phyloP scores from a whole-genome alignment of 192 early-diverging fungal genomes.

The Umbelopsis isabellina region DNA sequence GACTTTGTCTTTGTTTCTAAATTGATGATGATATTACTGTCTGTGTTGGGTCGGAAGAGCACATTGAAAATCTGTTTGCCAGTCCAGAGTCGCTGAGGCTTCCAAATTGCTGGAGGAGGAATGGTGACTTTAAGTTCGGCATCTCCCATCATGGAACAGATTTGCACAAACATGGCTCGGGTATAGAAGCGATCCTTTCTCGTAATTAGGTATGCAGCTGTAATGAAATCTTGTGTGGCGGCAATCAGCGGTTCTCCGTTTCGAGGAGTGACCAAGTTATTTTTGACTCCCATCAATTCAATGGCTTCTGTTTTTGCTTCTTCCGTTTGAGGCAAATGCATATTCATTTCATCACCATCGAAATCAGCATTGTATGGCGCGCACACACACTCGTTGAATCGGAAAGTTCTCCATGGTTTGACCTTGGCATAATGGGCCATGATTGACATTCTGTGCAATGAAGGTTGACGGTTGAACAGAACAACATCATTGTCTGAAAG shows the following conservation, averaged over 20 bases:
- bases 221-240: slow-evolving; percentile 99
- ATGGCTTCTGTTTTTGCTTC: slow-evolving; percentile 97
- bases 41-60: slow-evolving; percentile 83
- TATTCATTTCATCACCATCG: slow-evolving; percentile 99
- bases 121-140: slow-evolving; percentile 83
- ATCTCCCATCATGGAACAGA: slow-evolving; percentile 92
- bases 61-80: slow-evolving; percentile 96
- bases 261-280: slow-evolving; percentile 97
- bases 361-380: slow-evolving; percentile 99
- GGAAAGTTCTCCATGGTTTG: slow-evolving; percentile 96
- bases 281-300: slow-evolving; percentile 94
- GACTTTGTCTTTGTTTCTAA: slow-evolving; percentile 88
- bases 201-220: slow-evolving; percentile 91
- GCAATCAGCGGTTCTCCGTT: slow-evolving; percentile 99
- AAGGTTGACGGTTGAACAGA: slow-evolving; percentile 98
- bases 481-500: slow-evolving; percentile 92
- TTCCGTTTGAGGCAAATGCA: slow-evolving; percentile 99
- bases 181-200: slow-evolving; percentile 95
- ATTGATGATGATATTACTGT: slow-evolving; percentile 74
- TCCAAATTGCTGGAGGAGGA: slow-evolving; percentile 90
- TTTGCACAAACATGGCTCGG: slow-evolving; percentile 90
- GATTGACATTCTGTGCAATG: slow-evolving; percentile 94
- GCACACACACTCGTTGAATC: slow-evolving; percentile 99
- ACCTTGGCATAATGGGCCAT: slow-evolving; percentile 96
- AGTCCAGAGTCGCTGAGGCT: slow-evolving; percentile 92